Percentiles rank a stretch among this genome's conserved stretches.
phyloP scores from a whole-genome alignment of 2,329 filamentous ascomycete species.

The Fusarium sp. region DNA sequence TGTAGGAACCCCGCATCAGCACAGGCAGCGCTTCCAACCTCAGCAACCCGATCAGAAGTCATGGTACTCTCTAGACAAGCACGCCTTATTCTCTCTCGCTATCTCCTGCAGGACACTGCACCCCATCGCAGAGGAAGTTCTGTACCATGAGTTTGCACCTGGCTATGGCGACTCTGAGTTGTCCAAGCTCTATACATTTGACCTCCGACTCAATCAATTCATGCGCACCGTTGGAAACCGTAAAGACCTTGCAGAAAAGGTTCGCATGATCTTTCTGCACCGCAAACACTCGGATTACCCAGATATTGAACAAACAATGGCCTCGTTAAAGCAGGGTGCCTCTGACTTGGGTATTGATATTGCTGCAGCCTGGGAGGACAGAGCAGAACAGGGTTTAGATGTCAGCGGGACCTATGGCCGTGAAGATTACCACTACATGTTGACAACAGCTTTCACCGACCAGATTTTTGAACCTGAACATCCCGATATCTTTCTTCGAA shows the following conservation, averaged over 20 bases:
- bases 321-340: background rate
- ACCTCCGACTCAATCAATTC: background rate
- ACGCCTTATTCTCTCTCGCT: background rate
- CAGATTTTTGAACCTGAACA: background rate
- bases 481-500: background rate
- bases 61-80: background rate
- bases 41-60: background rate
- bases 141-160: background rate
- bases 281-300: background rate
- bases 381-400: background rate
- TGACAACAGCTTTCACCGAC: background rate
- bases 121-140: background rate
- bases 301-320: accelerated
- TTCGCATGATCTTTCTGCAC: background rate
- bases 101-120: background rate
- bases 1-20: background rate
- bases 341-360: background rate
- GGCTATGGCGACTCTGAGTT: background rate
- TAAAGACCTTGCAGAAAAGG: background rate
- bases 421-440: accelerated
- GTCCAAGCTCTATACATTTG: background rate
- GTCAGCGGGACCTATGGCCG: accelerated
- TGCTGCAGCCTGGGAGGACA: background rate
- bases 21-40: background rate
- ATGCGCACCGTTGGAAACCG: background rate